These are phyloP conservation scores for Chrysoporthe austroafricana DNA, from an alignment of 2,329 filamentous ascomycete species.

Conservation along the genomic window DNA sequence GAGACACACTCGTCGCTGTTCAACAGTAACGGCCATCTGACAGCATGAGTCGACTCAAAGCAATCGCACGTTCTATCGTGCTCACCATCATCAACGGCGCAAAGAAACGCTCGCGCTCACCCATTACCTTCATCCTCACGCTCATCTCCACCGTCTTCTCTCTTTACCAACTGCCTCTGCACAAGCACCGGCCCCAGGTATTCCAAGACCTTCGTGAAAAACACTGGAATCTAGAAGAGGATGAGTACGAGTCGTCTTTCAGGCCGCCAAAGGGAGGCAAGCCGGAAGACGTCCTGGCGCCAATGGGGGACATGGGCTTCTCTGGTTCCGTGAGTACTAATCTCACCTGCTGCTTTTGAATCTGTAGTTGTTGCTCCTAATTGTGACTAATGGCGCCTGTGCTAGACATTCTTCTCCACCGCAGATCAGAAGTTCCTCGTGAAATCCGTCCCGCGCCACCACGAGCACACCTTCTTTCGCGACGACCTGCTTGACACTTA, in stretches of 20 bases:
- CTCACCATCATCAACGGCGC: constrained; percentile 43
- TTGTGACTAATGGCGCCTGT: background rate
- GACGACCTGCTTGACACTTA: constrained; percentile 69
- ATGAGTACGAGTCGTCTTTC: constrained; percentile 46
- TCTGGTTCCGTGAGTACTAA: constrained; percentile 62
- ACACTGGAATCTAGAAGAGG: constrained; percentile 40
- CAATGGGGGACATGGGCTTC: constrained; percentile 72
- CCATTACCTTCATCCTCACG: constrained; percentile 49
- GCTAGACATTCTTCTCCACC: constrained; percentile 70
- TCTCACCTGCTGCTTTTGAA: background rate
- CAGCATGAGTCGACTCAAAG: constrained; percentile 37
- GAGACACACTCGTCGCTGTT: background rate
- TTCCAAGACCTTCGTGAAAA: constrained; percentile 56
- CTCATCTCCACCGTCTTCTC: constrained; percentile 54
- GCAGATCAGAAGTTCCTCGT: constrained; percentile 68
- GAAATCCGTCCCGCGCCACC: constrained; percentile 71
- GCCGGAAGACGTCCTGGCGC: constrained; percentile 47
- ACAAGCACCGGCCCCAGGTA: constrained; percentile 49
- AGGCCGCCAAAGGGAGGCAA: constrained; percentile 50
- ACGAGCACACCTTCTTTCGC: constrained; percentile 73
- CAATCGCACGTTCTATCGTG: constrained; percentile 47
- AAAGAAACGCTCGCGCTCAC: constrained; percentile 34
- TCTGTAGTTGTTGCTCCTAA: too few species aligned
- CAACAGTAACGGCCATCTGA: background rate
- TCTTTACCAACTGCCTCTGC: constrained; percentile 52